A percentile compares a stretch with the other conserved stretches of the same genome.
phyloP scores from a whole-genome alignment of 2,329 filamentous ascomycete species.

The Botrytis cinerea region DNA sequence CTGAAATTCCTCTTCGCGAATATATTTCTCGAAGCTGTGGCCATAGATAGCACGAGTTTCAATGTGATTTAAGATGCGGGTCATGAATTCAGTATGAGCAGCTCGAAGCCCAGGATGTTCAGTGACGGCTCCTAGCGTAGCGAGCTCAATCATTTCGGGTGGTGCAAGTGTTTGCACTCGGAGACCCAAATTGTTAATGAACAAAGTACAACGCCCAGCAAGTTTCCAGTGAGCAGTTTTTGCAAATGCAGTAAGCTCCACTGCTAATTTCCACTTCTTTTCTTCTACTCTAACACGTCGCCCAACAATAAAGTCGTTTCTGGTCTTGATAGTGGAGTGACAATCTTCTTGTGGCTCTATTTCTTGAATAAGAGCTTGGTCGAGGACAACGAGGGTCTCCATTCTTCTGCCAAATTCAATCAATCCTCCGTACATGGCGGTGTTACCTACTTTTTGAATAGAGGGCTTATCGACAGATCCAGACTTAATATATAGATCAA shows the following conservation, averaged over 20 bases:
- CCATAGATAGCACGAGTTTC: constrained; percentile 83
- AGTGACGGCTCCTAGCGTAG: constrained; percentile 81
- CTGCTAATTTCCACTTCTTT: constrained; percentile 77
- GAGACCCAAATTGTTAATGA: constrained; percentile 86
- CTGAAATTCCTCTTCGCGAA: constrained; percentile 77
- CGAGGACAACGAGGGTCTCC: constrained; percentile 81
- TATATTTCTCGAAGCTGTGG: constrained; percentile 84
- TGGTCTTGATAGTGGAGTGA: constrained; percentile 58
- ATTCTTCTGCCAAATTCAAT: constrained; percentile 90
- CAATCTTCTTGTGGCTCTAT: constrained; percentile 24
- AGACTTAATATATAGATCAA: constrained; percentile 86
- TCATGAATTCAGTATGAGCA: constrained; percentile 79
- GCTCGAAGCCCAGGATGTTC: constrained; percentile 83
- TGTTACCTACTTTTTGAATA: constrained; percentile 83
- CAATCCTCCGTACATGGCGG: constrained; percentile 74
- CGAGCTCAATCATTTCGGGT: constrained; percentile 77
- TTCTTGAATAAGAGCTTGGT: constrained; percentile 66
- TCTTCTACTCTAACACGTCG: constrained; percentile 77
- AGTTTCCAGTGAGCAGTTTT: constrained; percentile 94
- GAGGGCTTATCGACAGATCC: constrained; percentile 91
- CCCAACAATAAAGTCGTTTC: constrained; percentile 72
- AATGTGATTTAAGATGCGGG: constrained; percentile 75
- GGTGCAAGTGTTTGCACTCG: constrained; percentile 89
- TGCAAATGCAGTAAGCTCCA: constrained; percentile 77
- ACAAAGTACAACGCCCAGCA: constrained; percentile 82